Evolutionary conservation across 2,329 filamentous ascomycete genomes (phyloP).

Genomic region (Neopestalotiopsis rosae): DNA sequence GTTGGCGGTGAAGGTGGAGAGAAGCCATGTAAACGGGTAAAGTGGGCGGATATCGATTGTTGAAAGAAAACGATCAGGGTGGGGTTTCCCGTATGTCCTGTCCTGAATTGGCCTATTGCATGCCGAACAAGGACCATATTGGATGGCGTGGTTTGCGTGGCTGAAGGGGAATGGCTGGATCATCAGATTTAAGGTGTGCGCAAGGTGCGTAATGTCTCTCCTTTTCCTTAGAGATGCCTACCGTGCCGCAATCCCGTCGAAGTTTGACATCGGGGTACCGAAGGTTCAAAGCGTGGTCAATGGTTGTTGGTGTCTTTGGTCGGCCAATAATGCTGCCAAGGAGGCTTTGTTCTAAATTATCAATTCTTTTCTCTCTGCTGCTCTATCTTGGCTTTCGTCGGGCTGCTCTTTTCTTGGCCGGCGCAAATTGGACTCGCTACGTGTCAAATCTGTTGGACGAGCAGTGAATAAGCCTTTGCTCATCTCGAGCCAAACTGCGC

Average conservation of each 20-base stretch:
- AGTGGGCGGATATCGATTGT: background rate
- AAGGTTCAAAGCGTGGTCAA: background rate
- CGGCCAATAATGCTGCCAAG: background rate
- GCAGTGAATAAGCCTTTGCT: background rate
- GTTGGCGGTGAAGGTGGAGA: background rate
- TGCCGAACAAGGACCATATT: background rate
- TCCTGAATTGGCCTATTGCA: too few relatives aligned
- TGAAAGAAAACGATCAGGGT: too few relatives aligned
- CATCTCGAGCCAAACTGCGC: background rate
- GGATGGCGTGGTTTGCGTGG: background rate
- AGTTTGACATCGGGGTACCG: background rate
- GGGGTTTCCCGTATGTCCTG: too few relatives aligned
- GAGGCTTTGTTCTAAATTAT: background rate
- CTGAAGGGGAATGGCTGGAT: background rate
- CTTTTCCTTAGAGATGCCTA: background rate
- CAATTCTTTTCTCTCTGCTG: background rate
- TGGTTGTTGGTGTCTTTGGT: background rate
- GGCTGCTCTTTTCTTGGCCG: background rate
- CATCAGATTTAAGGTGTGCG: background rate
- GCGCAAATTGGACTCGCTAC: background rate
- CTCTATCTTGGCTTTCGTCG: background rate
- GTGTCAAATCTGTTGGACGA: background rate
- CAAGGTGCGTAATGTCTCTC: background rate
- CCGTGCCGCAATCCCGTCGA: background rate
- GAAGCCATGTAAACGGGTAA: background rate